These are phyloP conservation scores for Penicillium sp. DNA, from an alignment of 2,329 filamentous ascomycete genomes.

Conservation along the genomic window DNA sequence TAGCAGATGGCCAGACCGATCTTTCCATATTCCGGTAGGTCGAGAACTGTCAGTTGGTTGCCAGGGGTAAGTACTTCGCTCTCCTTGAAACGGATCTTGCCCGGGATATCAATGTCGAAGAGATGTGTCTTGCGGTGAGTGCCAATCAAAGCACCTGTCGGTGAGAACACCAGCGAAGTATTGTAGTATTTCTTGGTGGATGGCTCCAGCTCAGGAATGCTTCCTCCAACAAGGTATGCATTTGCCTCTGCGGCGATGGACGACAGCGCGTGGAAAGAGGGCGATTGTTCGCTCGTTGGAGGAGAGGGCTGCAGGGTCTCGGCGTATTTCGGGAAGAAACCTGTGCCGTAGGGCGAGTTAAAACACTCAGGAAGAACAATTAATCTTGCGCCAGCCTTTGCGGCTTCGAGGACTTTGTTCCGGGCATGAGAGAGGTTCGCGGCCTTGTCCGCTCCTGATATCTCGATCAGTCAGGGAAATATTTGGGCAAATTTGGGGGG, in stretches of 20 bases:
- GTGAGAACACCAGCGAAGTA: constrained; percentile 80
- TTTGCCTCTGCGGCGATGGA: constrained; percentile 74
- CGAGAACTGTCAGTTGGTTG: constrained; percentile 78
- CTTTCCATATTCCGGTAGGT: constrained; percentile 83
- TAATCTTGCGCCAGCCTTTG: constrained; percentile 72
- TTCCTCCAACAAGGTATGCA: constrained; percentile 83
- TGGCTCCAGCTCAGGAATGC: constrained; percentile 78
- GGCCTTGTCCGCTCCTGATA: constrained; percentile 70
- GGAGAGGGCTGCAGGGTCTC: constrained; percentile 81
- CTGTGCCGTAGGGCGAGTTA: constrained; percentile 93
- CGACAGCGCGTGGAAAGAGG: constrained; percentile 81
- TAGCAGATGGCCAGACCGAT: constrained; percentile 94
- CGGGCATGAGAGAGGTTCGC: constrained; percentile 80
- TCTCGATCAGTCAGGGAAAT: constrained; percentile 7
- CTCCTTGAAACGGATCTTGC: constrained; percentile 88
- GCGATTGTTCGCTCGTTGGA: constrained; percentile 67
- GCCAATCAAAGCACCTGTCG: constrained; percentile 74
- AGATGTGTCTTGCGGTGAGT: constrained; percentile 92
- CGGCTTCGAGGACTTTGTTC: constrained; percentile 78
- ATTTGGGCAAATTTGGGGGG: not conserved
- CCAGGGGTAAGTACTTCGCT: constrained; percentile 85
- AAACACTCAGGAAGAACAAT: constrained; percentile 97
- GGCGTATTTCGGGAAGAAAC: constrained; percentile 88
- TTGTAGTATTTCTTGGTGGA: constrained; percentile 78
- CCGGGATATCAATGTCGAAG: constrained; percentile 97